Conservation (phyloP, 208 protist species). For the Trypanosoma vivax region DNA sequence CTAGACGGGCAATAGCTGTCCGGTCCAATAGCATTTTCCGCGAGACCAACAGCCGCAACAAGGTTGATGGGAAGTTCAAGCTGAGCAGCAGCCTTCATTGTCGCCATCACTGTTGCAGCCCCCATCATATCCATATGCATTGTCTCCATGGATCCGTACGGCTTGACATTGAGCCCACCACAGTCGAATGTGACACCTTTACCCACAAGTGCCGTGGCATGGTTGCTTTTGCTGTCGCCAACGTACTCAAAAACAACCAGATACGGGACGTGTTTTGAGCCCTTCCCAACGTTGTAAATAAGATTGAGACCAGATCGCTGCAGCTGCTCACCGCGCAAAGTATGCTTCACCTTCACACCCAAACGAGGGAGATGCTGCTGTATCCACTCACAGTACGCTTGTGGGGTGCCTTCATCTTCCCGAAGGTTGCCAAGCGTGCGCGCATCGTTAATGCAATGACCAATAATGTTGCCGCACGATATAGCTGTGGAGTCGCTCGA, state of each 20-base stretch:
- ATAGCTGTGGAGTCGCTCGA: constrained; percentile 38
- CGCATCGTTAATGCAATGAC: constrained; percentile 65
- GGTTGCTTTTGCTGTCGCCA: constrained; percentile 35
- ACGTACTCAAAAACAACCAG: constrained; percentile 81
- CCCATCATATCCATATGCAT: constrained; percentile 94
- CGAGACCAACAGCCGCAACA: constrained; percentile 68
- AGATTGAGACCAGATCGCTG: constrained; percentile 51
- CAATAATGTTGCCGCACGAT: constrained; percentile 52
- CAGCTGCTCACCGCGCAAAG: constrained; percentile 49
- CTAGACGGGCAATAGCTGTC: constrained; percentile 73
- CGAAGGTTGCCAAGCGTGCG: constrained; percentile 80
- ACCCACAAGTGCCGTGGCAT: constrained; percentile 65
- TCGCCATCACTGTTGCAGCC: constrained; percentile 69
- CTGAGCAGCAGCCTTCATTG: constrained; percentile 59
- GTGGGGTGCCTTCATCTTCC: constrained; percentile 71
- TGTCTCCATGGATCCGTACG: constrained; percentile 83
- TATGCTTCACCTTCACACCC: constrained; percentile 46
- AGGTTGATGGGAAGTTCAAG: constrained; percentile 73
- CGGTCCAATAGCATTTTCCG: constrained; percentile 83
- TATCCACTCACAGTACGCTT: constrained; percentile 74
- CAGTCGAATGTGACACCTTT: constrained; percentile 92
- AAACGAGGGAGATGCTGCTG: constrained; percentile 20
- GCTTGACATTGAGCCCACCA: constrained; percentile 88
- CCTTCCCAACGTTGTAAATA: constrained; percentile 80
- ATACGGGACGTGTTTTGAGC: constrained; percentile 55